phyloP scores from a whole-genome alignment of 2,329 filamentous ascomycete genomes.

The Fusarium floridanum region DNA sequence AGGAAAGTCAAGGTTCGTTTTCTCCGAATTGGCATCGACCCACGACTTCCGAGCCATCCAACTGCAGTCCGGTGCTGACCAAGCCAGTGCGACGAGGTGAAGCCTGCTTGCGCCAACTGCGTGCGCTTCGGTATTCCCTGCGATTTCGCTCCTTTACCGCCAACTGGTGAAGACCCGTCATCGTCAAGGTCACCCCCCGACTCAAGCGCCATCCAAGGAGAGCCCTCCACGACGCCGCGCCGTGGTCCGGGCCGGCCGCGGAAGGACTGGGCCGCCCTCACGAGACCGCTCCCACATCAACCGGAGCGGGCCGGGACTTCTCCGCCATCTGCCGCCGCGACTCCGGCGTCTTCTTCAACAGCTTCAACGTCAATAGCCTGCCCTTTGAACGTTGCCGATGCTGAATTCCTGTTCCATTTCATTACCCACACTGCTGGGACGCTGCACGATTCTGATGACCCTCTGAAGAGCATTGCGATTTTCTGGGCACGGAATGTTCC shows the following conservation, averaged over 20 bases:
- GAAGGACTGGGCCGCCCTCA: slow-evolving; percentile 48
- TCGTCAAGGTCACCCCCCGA: slow-evolving; percentile 33
- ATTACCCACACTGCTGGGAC: slow-evolving; percentile 43
- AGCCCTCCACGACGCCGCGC: slow-evolving; percentile 36
- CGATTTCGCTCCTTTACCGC: slow-evolving; percentile 43
- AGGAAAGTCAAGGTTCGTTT: slow-evolving; percentile 49
- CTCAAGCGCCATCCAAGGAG: slow-evolving; percentile 27
- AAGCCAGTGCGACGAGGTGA: slow-evolving; percentile 49
- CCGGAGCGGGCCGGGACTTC: slow-evolving; percentile 42
- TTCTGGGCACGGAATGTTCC: slow-evolving; percentile 49
- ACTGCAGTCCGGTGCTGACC: slow-evolving; percentile 25
- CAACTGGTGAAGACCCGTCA: slow-evolving; percentile 34
- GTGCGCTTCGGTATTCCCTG: slow-evolving; percentile 49
- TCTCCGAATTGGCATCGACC: not conserved
- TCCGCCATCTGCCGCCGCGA: slow-evolving; percentile 39
- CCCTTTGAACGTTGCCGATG: slow-evolving; percentile 46
- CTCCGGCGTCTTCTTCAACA: slow-evolving; percentile 40
- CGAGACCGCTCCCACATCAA: slow-evolving; percentile 32
- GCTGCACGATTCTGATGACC: slow-evolving; percentile 36
- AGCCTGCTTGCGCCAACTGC: slow-evolving; percentile 50
- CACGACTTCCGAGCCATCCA: slow-evolving; percentile 2
- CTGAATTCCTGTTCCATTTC: slow-evolving; percentile 49
- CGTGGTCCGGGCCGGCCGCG: slow-evolving; percentile 48
- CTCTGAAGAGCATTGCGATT: slow-evolving; percentile 32
- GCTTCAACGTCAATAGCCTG: slow-evolving; percentile 37